A percentile compares a stretch with the other conserved stretches of the same genome.
These are phyloP conservation scores for Salix exigua DNA, from an alignment of 345 rosid species.

Conservation along the genomic window DNA sequence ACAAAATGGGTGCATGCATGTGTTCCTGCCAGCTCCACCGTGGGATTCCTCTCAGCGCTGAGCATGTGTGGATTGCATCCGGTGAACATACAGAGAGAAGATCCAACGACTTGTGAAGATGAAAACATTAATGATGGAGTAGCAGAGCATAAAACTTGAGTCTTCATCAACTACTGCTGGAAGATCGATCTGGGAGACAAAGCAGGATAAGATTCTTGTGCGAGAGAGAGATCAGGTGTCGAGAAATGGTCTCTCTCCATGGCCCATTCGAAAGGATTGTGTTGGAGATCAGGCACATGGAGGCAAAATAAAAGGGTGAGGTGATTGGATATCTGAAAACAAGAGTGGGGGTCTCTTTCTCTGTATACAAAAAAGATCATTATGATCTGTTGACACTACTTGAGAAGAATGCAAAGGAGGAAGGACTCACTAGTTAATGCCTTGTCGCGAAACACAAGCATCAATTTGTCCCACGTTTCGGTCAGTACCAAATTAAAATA, in stretches of 20 bases:
- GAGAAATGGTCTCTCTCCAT: neutral
- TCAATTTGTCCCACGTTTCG: neutral
- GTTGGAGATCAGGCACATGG: neutral
- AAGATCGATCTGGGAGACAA: neutral
- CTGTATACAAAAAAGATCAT: neutral
- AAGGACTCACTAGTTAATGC: neutral
- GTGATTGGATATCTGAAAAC: neutral
- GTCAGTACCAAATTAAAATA: neutral
- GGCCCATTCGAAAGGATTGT: neutral
- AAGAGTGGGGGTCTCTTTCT: neutral
- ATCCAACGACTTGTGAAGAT: neutral
- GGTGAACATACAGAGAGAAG: neutral
- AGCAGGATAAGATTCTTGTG: neutral
- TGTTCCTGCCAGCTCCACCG: neutral
- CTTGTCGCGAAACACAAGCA: neutral
- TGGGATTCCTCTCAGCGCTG: neutral
- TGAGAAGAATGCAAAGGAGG: neutral
- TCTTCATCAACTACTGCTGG: neutral
- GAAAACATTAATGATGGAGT: neutral
- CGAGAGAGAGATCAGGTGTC: neutral
- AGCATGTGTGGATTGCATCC: neutral
- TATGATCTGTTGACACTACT: neutral
- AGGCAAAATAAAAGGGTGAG: neutral
- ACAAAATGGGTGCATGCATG: neutral
- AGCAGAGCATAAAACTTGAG: neutral